These are phyloP conservation scores for Leptographium procerum DNA, from an alignment of 2,329 filamentous ascomycete species.

Conservation along the genomic window DNA sequence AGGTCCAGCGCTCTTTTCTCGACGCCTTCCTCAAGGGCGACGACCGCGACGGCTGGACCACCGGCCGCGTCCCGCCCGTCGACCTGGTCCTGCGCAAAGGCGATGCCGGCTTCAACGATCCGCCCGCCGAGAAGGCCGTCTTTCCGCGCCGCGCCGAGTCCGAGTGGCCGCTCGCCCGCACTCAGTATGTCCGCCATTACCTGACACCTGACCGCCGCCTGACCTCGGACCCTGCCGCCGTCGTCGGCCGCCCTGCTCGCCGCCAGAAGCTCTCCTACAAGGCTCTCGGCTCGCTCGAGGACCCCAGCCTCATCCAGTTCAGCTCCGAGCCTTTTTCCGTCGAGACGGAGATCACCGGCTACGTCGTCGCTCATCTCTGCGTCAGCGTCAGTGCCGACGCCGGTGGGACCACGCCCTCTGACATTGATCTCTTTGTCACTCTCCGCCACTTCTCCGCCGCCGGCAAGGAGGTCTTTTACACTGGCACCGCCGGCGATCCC, in stretches of 20 bases:
- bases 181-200: slow-evolving; percentile 50
- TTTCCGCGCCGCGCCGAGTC: slow-evolving; percentile 45
- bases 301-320: slow-evolving; percentile 41
- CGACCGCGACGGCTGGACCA: slow-evolving; percentile 49
- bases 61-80: slow-evolving; percentile 48
- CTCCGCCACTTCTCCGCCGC: slow-evolving; percentile 43
- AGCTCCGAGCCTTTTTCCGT: slow-evolving; percentile 42
- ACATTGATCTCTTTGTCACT: slow-evolving; percentile 55
- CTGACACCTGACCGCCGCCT: slow-evolving; percentile 38
- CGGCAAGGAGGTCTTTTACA: slow-evolving; percentile 51
- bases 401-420: slow-evolving; percentile 23
- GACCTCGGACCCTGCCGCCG: slow-evolving; percentile 4
- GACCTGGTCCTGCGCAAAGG: slow-evolving; percentile 52
- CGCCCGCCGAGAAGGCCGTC: slow-evolving; percentile 47
- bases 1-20: slow-evolving; percentile 55
- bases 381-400: slow-evolving; percentile 48
- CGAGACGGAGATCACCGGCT: slow-evolving; percentile 60
- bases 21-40: slow-evolving; percentile 61
- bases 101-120: slow-evolving; percentile 54
- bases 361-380: slow-evolving; percentile 48
- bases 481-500: slow-evolving; percentile 52
- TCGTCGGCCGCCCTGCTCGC: neutral
- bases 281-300: slow-evolving; percentile 45
- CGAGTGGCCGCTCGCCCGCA: slow-evolving; percentile 57
- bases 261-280: slow-evolving; percentile 36